Conservation (phyloP, 345 rosid species). For the Citrus cavaleriei region DNA sequence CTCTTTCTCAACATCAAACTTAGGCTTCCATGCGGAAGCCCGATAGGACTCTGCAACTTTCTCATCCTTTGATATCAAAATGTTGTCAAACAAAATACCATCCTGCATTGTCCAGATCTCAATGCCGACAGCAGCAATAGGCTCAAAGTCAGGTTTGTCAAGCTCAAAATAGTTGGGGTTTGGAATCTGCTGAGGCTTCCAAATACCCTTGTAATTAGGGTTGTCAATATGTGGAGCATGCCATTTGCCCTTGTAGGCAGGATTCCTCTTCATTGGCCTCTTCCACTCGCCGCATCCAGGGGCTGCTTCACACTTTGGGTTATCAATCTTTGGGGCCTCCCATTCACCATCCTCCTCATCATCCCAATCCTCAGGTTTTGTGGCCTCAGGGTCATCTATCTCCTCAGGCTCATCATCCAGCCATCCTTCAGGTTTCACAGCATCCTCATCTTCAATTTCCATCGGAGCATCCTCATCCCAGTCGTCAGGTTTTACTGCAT, state of each 20-base stretch:
- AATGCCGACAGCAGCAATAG: constrained; percentile 78
- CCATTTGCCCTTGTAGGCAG: constrained; percentile 92
- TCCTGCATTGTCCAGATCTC: constrained; percentile 98
- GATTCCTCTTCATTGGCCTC: constrained; percentile 75
- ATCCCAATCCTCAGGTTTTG: constrained; percentile 93
- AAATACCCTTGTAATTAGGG: constrained; percentile 81
- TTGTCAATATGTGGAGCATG: constrained; percentile 70
- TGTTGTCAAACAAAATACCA: constrained; percentile 75
- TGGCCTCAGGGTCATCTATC: constrained; percentile 79
- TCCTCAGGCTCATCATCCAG: constrained; percentile 90
- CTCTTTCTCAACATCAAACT: constrained; percentile 65
- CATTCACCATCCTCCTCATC: constrained; percentile 94
- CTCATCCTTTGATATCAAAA: constrained; percentile 64
- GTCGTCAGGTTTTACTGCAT: constrained; percentile 75
- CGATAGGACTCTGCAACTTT: constrained; percentile 52
- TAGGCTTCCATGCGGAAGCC: constrained; percentile 61
- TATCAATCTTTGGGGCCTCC: constrained; percentile 84
- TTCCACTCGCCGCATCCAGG: constrained; percentile 95
- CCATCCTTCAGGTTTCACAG: constrained; percentile 92
- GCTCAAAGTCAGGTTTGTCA: constrained; percentile 64
- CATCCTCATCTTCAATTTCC: constrained; percentile 80
- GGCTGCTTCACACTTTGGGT: constrained; percentile 68
- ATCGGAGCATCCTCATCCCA: constrained; percentile 96
- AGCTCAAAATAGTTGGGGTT: constrained; percentile 79
- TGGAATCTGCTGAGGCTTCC: constrained; percentile 82